Percentiles rank a stretch among this genome's conserved stretches.
phyloP scores from a whole-genome alignment of 1,284 basidiomycete species.

The Apiotrichum veenhuisii region DNA sequence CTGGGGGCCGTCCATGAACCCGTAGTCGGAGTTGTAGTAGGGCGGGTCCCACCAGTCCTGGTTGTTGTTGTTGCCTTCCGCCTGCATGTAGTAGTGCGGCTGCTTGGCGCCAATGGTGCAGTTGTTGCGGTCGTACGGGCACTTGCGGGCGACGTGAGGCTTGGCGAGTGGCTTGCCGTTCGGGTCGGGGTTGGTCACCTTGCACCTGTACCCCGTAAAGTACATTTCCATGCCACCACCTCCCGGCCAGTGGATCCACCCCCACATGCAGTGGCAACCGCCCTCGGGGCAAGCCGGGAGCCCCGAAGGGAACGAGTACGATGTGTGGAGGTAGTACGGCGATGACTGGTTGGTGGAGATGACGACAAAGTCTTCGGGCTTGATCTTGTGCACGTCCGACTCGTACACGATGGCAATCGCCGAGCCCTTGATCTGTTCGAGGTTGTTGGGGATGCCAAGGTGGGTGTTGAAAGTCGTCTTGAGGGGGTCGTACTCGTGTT shows the following conservation, averaged over 20 bases:
- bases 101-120: constrained; percentile 37
- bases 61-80: constrained; percentile 11
- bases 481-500: neutral
- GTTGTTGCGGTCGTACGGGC: constrained; percentile 25
- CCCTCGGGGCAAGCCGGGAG: constrained; percentile 66
- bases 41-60: constrained; percentile 52
- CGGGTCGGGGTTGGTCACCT: constrained; percentile 52
- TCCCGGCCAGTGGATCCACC: constrained; percentile 57
- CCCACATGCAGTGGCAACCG: constrained; percentile 66
- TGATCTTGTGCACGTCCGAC: constrained; percentile 54
- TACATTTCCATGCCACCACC: constrained; percentile 45
- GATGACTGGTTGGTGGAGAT: constrained; percentile 70
- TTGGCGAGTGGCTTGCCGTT: constrained; percentile 53
- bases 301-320: constrained; percentile 59
- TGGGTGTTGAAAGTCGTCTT: neutral
- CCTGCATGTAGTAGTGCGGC: constrained; percentile 9
- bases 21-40: constrained; percentile 26
- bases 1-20: constrained; percentile 32
- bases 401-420: constrained; percentile 61
- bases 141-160: constrained; percentile 45
- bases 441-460: neutral
- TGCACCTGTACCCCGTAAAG: constrained; percentile 71
- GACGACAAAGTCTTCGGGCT: constrained; percentile 65
- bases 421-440: constrained; percentile 9
- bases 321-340: constrained; percentile 61